Base-by-base conservation (phyloP, 345 rosid species). In the Eucalyptus polybractea region DNA sequence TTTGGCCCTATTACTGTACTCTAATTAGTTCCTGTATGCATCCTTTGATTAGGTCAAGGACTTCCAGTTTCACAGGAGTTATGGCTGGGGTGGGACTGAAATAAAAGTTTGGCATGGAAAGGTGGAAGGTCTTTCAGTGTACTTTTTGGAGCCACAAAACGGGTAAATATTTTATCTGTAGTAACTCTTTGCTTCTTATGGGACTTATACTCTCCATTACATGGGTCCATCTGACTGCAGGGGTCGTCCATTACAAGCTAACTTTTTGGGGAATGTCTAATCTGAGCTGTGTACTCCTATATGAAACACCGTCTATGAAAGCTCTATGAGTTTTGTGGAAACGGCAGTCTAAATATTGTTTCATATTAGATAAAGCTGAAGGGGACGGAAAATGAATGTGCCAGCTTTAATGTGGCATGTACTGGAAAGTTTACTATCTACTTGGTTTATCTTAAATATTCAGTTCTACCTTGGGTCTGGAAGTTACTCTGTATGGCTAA, bases 51-150 rank as follows among this genome's bases (percentile, higher is more conserved):
- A 97, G 99, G 98, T 96, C 89, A 95, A 94, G 92, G 97, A 97
- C 92, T 88, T 97, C 56, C 92, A 92, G 56, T 93, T 90, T 87
- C 90, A 93, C 40, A 93, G 94, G 95, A 93, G 96, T 93, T 97
- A 92, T 92, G 94, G 93, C 85, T 96, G 97, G 97, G 96, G 95
- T 87, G 99, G 94, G 76, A 96, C 96, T 50, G 99, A 97, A 91
- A 95, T 97, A 90, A 95, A 96, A 94, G 99, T 96, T 47, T 97
- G 99, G 98, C 91, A 92, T 72, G 99, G 99, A 88, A 96, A 95
- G 89, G 99, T 96, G 89, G 99, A 97, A 95, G 96, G 99, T 76
- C 92, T 97, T 90, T 93, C 98, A 13, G 99, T 96, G 90, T 96
- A 96, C 93, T 96, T 97, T 91, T 91, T 97, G 91, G 99, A 97